Conservation (phyloP, 1,284 basidiomycete genomes). For the Austroboletus niveus region DNA sequence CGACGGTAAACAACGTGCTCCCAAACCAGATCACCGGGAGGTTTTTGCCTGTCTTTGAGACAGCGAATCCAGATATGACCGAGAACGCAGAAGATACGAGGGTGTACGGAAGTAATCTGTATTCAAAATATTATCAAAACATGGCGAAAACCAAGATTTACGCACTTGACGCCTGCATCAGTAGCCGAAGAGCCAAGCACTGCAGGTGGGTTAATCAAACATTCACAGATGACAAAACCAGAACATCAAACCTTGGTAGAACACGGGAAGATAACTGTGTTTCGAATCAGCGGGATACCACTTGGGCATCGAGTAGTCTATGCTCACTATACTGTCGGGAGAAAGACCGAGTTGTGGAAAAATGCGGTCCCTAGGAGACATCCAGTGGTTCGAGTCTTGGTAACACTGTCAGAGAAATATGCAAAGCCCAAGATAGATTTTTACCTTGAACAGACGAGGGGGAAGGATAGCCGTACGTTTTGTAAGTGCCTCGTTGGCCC, state of each 20-base stretch:
- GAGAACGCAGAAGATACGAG: conserved; percentile 58
- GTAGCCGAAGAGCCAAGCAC: not conserved
- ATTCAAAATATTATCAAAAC: not conserved
- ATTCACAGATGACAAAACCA: not conserved
- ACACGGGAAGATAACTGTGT: conserved; percentile 20
- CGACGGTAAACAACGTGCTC: conserved; percentile 56
- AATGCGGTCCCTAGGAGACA: not conserved
- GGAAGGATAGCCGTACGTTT: conserved; percentile 79
- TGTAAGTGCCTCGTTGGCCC: conserved; percentile 68
- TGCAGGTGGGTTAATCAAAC: not conserved
- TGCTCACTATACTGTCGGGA: not conserved
- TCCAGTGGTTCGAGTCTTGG: conserved; percentile 61
- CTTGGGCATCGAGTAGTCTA: conserved; percentile 29
- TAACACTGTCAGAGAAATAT: not conserved
- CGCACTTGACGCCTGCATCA: not conserved
- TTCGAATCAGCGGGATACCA: conserved; percentile 8
- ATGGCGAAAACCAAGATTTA: not conserved
- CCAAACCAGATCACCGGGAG: conserved; percentile 60
- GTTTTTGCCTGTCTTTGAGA: conserved; percentile 59
- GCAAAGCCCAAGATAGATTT: not conserved
- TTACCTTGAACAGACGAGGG: conserved; percentile 72
- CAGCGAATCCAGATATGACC: conserved; percentile 56
- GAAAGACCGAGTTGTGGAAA: not conserved
- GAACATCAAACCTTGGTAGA: conserved; percentile 17
- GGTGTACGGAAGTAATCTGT: conserved; percentile 75